Evolutionary conservation across 495 filamentous ascomycete species (phyloP).

Genomic region (Chaetomium fimeti): DNA sequence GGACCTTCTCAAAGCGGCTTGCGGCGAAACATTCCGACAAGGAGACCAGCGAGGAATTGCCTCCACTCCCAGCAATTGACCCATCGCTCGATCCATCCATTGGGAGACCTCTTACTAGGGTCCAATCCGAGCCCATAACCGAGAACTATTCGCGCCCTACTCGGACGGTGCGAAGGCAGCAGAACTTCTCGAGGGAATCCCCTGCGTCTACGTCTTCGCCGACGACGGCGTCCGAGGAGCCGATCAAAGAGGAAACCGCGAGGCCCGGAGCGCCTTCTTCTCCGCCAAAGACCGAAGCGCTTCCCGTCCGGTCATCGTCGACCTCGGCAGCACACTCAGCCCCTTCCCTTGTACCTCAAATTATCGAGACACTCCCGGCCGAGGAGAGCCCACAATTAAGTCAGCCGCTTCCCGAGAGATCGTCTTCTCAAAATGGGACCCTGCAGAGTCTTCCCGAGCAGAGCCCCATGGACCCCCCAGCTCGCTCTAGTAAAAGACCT

Average conservation of each 20-base stretch:
- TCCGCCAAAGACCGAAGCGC: slow-evolving; percentile 21
- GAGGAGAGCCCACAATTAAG: slow-evolving; percentile 42
- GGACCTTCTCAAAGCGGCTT: slow-evolving; percentile 71
- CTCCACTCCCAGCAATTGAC: slow-evolving; percentile 48
- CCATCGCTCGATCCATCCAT: slow-evolving; percentile 51
- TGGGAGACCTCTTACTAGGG: slow-evolving; percentile 59
- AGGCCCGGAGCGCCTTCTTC: slow-evolving; percentile 23
- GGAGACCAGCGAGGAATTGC: slow-evolving; percentile 57
- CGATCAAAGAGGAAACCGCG: slow-evolving; percentile 25
- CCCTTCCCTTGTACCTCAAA: slow-evolving; percentile 56
- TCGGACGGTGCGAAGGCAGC: slow-evolving; percentile 45
- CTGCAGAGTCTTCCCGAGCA: slow-evolving; percentile 34
- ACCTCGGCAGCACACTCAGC: slow-evolving; percentile 23
- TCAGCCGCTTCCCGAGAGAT: slow-evolving; percentile 49
- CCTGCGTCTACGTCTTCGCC: slow-evolving; percentile 1
- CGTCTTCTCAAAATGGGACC: slow-evolving; percentile 53
- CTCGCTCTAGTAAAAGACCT: slow-evolving; percentile 50
- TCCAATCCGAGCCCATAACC: slow-evolving; percentile 74
- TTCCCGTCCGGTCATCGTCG: slow-evolving; percentile 33
- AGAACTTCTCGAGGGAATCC: slow-evolving; percentile 42
- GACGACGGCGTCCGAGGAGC: slow-evolving; percentile 10
- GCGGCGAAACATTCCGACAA: slow-evolving; percentile 55
- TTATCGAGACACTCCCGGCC: slow-evolving; percentile 64
- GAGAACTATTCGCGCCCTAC: slow-evolving; percentile 56
- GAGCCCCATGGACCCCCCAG: slow-evolving; percentile 43